Conservation (phyloP, 768 basidiomycete genomes). For the Russula compacta region DNA sequence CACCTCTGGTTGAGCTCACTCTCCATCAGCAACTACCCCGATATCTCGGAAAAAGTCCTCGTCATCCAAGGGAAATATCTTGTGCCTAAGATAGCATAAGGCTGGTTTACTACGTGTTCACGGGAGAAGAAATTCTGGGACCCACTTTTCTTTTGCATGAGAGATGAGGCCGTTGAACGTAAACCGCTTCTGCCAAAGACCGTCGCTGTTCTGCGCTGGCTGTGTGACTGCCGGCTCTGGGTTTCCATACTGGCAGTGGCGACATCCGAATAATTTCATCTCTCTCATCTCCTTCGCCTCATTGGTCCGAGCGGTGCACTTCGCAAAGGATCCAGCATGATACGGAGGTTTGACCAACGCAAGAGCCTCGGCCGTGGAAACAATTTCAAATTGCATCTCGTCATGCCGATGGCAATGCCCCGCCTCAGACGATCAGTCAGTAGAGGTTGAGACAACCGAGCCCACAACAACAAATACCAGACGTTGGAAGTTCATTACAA, state of each 20-base stretch:
- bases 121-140: neutral
- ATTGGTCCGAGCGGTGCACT: neutral
- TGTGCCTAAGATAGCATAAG: slow-evolving; percentile 35
- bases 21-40: too few species aligned
- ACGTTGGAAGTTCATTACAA: slow-evolving; percentile 16
- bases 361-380: neutral
- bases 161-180: slow-evolving; percentile 50
- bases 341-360: neutral
- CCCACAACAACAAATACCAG: slow-evolving; percentile 1
- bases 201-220: neutral
- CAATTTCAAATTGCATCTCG: slow-evolving; percentile 2
- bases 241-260: slow-evolving; percentile 12
- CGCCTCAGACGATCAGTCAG: neutral
- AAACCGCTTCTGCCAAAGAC: slow-evolving; percentile 26
- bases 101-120: neutral
- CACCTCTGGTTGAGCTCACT: neutral
- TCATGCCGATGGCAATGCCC: slow-evolving; percentile 17
- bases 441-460: neutral
- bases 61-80: slow-evolving; percentile 13
- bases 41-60: slow-evolving; percentile 19
- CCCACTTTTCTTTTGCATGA: slow-evolving; percentile 55
- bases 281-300: slow-evolving; percentile 2
- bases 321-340: neutral
- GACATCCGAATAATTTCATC: slow-evolving; percentile 18
- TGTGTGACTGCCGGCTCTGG: neutral